Base-by-base conservation (phyloP, 805 yeast species). In the Barnettozyma siamensis region DNA sequence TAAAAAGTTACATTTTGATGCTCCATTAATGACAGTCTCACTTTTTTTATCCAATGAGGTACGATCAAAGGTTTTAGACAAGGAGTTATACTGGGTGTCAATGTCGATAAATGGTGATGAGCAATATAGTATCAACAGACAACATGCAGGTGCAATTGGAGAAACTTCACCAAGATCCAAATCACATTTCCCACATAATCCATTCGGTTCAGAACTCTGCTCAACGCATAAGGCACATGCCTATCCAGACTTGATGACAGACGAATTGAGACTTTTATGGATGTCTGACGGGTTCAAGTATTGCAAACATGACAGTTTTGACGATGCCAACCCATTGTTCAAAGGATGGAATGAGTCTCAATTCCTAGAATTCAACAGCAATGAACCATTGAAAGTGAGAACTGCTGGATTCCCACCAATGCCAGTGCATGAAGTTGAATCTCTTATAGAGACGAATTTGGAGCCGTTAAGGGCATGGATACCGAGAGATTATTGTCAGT, bases 211-310 rank as follows among this genome's bases (percentile, higher is more conserved):
- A 10, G 79, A 75, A 51, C 47, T 76, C 16, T 76, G 81, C 50
- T 67, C 79, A 2, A 73, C 73, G 28, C 81, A 76, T 49, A 82
- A 82, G 1, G 80, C 75, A 4, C 83, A 77, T 55, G 54, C 76
- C 1, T 33, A 36, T 13, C 10, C 32, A 6, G 17, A 33, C 12
- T 55, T 60, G 31, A 11, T 16, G 11, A 19, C 33, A 4, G 62
- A 60, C 30, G 59, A 70, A 71, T 49, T 50, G 73, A 57, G 51
- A 1, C 51, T 76, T 20, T 48, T 75, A 2, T 77, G 82, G 82
- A 67, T 77, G 44, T 76, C 76, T 46, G 73, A 80, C 1, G 83
- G 83, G 0, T 73, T 75, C 53, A 55, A 66, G 34, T 68, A 60
- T 37, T 77, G 83, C 55, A 47, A 45, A 42, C 3, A 26, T 66